phyloP scores from a whole-genome alignment of 352 stramenopile species.

The Phytophthora hybrid region DNA sequence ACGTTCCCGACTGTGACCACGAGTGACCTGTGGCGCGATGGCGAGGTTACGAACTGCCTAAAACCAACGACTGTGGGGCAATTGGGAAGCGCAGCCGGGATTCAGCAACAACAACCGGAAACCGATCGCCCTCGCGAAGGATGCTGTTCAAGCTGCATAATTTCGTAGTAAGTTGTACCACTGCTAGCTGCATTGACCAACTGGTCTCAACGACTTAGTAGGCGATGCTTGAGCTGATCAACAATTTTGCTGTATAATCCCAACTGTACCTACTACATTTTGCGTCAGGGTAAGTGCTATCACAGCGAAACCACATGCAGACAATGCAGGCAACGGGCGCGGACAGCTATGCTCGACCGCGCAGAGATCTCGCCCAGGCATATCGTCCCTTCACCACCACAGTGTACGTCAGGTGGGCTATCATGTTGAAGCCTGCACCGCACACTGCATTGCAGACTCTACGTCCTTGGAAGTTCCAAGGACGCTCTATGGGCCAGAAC shows the following conservation, averaged over 20 bases:
- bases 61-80: conserved; percentile 28
- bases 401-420: conserved; percentile 39
- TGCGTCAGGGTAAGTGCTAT: neutral
- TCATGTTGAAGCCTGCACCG: conserved; percentile 40
- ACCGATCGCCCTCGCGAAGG: conserved; percentile 26
- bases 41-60: conserved; percentile 57
- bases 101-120: conserved; percentile 27
- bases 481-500: too few relatives aligned
- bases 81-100: conserved; percentile 2
- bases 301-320: neutral
- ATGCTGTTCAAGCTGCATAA: conserved; percentile 56
- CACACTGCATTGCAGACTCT: conserved; percentile 47
- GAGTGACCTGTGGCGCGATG: conserved; percentile 59
- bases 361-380: conserved; percentile 16
- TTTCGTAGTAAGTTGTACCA: conserved; percentile 38
- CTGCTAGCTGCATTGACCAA: too few relatives aligned
- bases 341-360: conserved; percentile 2
- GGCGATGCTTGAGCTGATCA: too few relatives aligned
- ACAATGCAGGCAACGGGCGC: neutral
- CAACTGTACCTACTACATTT: neutral
- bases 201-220: too few relatives aligned
- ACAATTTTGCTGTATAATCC: neutral
- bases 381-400: conserved; percentile 33
- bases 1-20: conserved; percentile 41
- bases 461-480: conserved; percentile 44